These are phyloP conservation scores for Pseudognaphalium luteoalbum DNA, from an alignment of 129 eudicot species.

Conservation along the genomic window DNA sequence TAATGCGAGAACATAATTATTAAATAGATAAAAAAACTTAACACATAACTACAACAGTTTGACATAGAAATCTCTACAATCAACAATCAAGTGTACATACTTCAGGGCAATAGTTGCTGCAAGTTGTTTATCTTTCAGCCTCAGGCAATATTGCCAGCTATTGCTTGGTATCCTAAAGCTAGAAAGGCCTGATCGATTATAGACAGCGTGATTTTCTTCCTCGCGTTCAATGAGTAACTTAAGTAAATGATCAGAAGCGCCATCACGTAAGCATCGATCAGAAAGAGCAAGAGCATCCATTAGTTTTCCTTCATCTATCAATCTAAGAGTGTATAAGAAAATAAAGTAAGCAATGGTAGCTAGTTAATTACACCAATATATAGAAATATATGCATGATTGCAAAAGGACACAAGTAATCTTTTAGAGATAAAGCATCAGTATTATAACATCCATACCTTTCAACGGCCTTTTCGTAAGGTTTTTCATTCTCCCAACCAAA, in stretches of 20 bases:
- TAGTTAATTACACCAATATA: neutral
- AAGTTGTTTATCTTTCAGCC: constrained; percentile 86
- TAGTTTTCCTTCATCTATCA: constrained; percentile 87
- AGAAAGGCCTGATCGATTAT: constrained; percentile 43
- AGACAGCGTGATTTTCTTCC: constrained; percentile 50
- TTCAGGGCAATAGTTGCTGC: constrained; percentile 87
- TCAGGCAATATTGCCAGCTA: constrained; percentile 93
- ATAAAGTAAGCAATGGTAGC: constrained; percentile 22
- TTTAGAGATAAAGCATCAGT: neutral
- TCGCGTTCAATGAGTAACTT: constrained; percentile 73
- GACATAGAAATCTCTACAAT: neutral
- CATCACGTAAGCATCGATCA: constrained; percentile 88
- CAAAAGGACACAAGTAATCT: constrained; percentile 8
- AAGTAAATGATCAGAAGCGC: constrained; percentile 90
- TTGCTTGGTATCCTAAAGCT: constrained; percentile 57
- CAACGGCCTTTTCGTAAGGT: constrained; percentile 91
- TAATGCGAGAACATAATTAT: constrained; percentile 26
- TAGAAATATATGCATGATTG: constrained; percentile 4
- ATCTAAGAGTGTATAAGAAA: constrained; percentile 40
- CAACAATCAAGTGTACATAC: constrained; percentile 38
- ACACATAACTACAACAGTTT: neutral
- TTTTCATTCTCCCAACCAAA: constrained; percentile 97
- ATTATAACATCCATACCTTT: constrained; percentile 41
- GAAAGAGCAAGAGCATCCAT: constrained; percentile 98
- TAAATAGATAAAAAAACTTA: neutral